These are phyloP conservation scores for Wickerhamiella sergipiensis DNA, from an alignment of 805 yeast genomes.

Conservation along the genomic window DNA sequence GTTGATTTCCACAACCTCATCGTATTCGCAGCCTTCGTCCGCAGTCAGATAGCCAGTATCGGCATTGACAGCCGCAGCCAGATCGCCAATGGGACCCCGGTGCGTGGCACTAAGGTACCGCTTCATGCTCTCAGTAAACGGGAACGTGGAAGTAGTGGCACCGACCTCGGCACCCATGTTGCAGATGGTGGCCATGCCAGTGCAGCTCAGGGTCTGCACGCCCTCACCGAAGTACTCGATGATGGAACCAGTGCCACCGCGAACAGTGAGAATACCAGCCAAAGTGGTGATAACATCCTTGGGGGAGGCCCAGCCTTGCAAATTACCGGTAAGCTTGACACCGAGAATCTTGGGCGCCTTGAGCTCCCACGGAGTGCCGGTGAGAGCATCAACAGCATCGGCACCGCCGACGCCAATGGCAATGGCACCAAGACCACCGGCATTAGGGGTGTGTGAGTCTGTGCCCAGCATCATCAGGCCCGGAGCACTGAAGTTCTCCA, in stretches of 20 bases:
- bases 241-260: slow-evolving; percentile 96
- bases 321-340: slow-evolving; percentile 77
- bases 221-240: slow-evolving; percentile 97
- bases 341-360: slow-evolving; percentile 94
- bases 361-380: slow-evolving; percentile 97
- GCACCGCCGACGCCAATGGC: slow-evolving; percentile 99
- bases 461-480: slow-evolving; percentile 97
- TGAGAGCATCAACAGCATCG: slow-evolving; percentile 95
- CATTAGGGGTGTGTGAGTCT: slow-evolving; percentile 97
- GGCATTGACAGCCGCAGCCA: slow-evolving; percentile 51
- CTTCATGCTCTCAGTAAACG: slow-evolving; percentile 70
- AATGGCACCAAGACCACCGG: slow-evolving; percentile 96
- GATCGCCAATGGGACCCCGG: slow-evolving; percentile 69
- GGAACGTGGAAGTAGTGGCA: slow-evolving; percentile 96
- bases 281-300: slow-evolving; percentile 88
- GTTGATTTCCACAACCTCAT: slow-evolving; percentile 83
- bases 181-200: slow-evolving; percentile 99
- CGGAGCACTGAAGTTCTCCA: slow-evolving; percentile 94
- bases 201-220: slow-evolving; percentile 74
- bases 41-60: slow-evolving; percentile 50
- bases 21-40: slow-evolving; percentile 88
- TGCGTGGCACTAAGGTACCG: slow-evolving; percentile 74
- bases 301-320: slow-evolving; percentile 93
- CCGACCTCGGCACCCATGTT: slow-evolving; percentile 99
- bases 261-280: slow-evolving; percentile 86